Percentiles rank a stretch among this genome's conserved stretches.
Evolutionary conservation across 2,329 filamentous ascomycete species (phyloP).

Genomic region (Sporothrix euskadiensis): DNA sequence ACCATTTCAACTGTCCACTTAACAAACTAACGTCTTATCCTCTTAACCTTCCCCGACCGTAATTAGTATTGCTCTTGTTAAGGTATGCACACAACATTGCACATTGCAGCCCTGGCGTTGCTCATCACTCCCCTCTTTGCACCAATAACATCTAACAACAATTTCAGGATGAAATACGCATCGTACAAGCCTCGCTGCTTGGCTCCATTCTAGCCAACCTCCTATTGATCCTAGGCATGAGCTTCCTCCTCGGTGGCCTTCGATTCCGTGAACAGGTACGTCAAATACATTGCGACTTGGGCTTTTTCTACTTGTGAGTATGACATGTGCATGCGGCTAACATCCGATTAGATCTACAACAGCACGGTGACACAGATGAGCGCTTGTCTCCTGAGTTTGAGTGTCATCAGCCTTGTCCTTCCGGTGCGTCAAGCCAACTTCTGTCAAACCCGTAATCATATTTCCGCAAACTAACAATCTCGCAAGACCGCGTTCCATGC

Average conservation of each 20-base stretch:
- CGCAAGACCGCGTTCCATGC: constrained; percentile 82
- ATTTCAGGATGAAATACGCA: constrained; percentile 72
- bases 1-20: constrained; percentile 3
- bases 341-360: constrained; percentile 70
- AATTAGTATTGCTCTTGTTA: constrained; percentile 70
- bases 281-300: background rate
- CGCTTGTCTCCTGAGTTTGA: constrained; percentile 84
- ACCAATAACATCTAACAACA: constrained; percentile 33
- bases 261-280: constrained; percentile 80
- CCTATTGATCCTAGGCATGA: constrained; percentile 87
- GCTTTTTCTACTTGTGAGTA: background rate
- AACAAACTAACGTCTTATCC: constrained; percentile 40
- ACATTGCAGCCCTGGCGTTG: background rate
- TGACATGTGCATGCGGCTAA: background rate
- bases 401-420: constrained; percentile 83
- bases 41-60: constrained; percentile 29
- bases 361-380: constrained; percentile 96
- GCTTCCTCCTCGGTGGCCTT: constrained; percentile 81
- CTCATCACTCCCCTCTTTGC: background rate
- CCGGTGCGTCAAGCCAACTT: constrained; percentile 55
- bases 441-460: background rate
- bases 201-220: constrained; percentile 89
- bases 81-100: constrained; percentile 46
- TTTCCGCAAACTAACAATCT: background rate
- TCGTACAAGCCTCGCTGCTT: constrained; percentile 86